Conservation (phyloP, 2,329 filamentous ascomycete species). For the Neonectria faginata region DNA sequence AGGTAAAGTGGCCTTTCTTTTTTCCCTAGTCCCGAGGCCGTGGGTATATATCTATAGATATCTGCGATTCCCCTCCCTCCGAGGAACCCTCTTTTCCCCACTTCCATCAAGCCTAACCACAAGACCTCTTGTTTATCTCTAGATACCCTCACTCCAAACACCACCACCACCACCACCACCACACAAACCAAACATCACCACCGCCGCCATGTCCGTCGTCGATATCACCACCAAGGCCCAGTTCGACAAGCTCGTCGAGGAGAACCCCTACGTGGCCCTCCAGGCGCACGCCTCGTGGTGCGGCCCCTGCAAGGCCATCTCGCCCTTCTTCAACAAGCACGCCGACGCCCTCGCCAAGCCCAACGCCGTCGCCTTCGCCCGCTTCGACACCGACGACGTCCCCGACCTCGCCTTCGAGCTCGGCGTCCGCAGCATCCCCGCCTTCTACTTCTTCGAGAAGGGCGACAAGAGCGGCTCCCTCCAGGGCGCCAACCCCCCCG, state of each 20-base stretch:
- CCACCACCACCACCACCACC: slow-evolving; percentile 6
- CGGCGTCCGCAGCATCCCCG: slow-evolving; percentile 67
- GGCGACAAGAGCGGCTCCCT: slow-evolving; percentile 61
- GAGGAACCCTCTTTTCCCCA: background rate
- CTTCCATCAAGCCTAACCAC: background rate
- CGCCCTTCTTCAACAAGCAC: slow-evolving; percentile 64
- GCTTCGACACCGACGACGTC: slow-evolving; percentile 69
- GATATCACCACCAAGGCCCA: slow-evolving; percentile 57
- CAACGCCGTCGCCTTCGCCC: slow-evolving; percentile 64
- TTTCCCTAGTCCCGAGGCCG: too few species aligned
- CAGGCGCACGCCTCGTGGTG: slow-evolving; percentile 73
- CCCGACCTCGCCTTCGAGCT: slow-evolving; percentile 63
- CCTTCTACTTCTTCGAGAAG: slow-evolving; percentile 70
- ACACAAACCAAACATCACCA: background rate
- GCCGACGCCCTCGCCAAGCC: slow-evolving; percentile 53
- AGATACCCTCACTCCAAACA: slow-evolving; percentile 25
- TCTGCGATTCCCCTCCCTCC: background rate
- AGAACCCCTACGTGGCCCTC: slow-evolving; percentile 63
- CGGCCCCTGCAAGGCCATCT: slow-evolving; percentile 70
- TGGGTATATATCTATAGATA: slow-evolving; percentile 10
- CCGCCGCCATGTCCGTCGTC: slow-evolving; percentile 49
- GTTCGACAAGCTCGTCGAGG: slow-evolving; percentile 61
- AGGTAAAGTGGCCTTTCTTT: background rate
- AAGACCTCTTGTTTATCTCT: background rate
- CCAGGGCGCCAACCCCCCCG: slow-evolving; percentile 53